Evolutionary conservation across 495 filamentous ascomycete species (phyloP).

Genomic region (Cladorrhinum samala): DNA sequence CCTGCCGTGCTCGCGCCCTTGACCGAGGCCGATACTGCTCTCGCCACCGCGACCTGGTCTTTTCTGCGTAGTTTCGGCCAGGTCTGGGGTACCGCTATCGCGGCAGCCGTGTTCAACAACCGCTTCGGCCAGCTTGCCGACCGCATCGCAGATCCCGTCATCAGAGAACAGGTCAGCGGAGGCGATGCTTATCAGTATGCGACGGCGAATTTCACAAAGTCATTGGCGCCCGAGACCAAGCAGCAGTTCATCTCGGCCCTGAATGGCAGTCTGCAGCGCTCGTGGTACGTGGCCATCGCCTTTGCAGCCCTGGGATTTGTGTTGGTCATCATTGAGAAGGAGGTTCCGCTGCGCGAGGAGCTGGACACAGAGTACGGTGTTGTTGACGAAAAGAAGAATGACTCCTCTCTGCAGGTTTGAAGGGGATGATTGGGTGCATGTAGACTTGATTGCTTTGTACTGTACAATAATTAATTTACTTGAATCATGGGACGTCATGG

Average conservation of each 20-base stretch:
- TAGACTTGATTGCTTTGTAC: no score
- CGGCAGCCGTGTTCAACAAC: constrained; percentile 45
- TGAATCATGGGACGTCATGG: no score
- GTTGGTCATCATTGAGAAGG: neutral
- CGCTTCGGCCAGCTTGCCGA: constrained; percentile 18
- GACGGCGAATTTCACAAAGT: neutral
- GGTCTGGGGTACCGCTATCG: constrained; percentile 47
- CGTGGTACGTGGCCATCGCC: neutral
- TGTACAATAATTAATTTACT: no score
- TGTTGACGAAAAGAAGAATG: neutral
- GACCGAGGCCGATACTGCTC: constrained; percentile 32
- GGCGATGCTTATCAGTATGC: neutral
- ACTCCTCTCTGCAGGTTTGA: no score
- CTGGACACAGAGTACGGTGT: neutral
- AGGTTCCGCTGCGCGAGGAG: neutral
- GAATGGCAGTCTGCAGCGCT: no score
- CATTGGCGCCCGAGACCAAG: neutral
- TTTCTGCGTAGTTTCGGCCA: constrained; percentile 43
- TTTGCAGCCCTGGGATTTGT: neutral
- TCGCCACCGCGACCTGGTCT: constrained; percentile 36
- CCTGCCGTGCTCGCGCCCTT: constrained; percentile 35
- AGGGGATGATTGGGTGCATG: no score
- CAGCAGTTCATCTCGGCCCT: neutral
- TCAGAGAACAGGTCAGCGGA: neutral
- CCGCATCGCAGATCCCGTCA: neutral